Percentiles rank a stretch among this genome's conserved stretches.
Evolutionary conservation across 345 rosid genomes (phyloP).

Genomic region (Hevea brasiliensis): DNA sequence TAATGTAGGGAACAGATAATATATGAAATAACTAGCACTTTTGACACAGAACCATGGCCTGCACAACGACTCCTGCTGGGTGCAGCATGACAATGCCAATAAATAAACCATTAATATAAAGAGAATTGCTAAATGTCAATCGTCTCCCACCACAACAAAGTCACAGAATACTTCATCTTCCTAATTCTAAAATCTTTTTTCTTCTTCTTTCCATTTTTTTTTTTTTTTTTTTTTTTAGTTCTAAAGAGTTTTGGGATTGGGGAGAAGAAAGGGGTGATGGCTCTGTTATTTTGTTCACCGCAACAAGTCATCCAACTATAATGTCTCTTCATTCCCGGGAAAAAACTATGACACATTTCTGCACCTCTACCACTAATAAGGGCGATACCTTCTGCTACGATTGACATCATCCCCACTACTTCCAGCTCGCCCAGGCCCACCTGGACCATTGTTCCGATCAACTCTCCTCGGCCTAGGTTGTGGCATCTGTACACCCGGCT

Average conservation of each 20-base stretch:
- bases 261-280: neutral
- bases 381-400: conserved; percentile 72
- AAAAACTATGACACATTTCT: conserved; percentile 24
- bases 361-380: conserved; percentile 29
- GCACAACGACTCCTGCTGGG: conserved; percentile 15
- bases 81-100: conserved; percentile 20
- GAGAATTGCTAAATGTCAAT: conserved; percentile 12
- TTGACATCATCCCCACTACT: conserved; percentile 63
- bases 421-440: conserved; percentile 63
- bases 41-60: neutral
- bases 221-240: neutral
- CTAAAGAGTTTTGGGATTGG: neutral
- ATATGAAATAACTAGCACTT: neutral
- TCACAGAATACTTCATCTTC: conserved; percentile 11
- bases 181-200: conserved; percentile 16
- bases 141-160: conserved; percentile 20
- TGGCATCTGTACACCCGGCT: conserved; percentile 87
- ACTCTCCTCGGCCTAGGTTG: conserved; percentile 67
- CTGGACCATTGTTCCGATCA: conserved; percentile 64
- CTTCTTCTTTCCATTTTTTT: neutral
- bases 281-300: conserved; percentile 22
- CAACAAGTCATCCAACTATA: conserved; percentile 24
- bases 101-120: conserved; percentile 15
- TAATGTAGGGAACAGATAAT: too few relatives aligned
- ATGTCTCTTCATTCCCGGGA: conserved; percentile 20